These are phyloP conservation scores for Nyctanthes arbortristis DNA, from an alignment of 257 asterid species.

Conservation along the genomic window DNA sequence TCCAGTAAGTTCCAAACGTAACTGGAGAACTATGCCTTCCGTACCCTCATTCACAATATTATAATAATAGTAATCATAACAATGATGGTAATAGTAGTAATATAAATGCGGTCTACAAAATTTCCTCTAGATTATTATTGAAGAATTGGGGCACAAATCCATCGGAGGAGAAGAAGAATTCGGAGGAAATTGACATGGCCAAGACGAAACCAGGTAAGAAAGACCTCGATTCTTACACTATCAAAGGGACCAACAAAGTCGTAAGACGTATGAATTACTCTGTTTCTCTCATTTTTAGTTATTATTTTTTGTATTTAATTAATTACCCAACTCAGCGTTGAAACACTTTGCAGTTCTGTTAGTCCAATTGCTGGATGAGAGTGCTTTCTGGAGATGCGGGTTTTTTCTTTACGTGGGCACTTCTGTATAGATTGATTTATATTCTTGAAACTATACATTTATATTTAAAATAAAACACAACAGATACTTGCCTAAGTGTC, in stretches of 20 bases:
- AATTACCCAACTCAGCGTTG: neutral
- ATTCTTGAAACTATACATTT: too few species aligned
- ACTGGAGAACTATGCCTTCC: neutral
- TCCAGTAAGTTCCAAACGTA: neutral
- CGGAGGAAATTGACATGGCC: constrained; percentile 53
- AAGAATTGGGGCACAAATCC: too few species aligned
- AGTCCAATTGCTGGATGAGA: too few species aligned
- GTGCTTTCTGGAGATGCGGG: too few species aligned
- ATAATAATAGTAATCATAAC: too few species aligned
- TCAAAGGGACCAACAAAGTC: constrained; percentile 89
- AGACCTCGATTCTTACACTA: constrained; percentile 81
- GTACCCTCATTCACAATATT: neutral
- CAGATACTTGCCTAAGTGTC: too few species aligned
- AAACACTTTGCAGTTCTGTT: neutral
- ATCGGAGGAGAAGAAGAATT: neutral
- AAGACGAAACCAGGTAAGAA: constrained; percentile 97
- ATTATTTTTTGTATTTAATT: neutral
- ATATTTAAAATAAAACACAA: too few species aligned
- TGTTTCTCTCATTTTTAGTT: neutral
- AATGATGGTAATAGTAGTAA: too few species aligned
- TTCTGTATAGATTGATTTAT: too few species aligned
- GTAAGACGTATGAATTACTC: constrained; percentile 54
- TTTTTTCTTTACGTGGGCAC: too few species aligned
- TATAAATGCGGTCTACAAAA: neutral
- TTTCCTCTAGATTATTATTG: neutral